Evolutionary conservation across 1,284 basidiomycete genomes (phyloP).

Genomic region (Cutaneotrichosporon cutaneum): DNA sequence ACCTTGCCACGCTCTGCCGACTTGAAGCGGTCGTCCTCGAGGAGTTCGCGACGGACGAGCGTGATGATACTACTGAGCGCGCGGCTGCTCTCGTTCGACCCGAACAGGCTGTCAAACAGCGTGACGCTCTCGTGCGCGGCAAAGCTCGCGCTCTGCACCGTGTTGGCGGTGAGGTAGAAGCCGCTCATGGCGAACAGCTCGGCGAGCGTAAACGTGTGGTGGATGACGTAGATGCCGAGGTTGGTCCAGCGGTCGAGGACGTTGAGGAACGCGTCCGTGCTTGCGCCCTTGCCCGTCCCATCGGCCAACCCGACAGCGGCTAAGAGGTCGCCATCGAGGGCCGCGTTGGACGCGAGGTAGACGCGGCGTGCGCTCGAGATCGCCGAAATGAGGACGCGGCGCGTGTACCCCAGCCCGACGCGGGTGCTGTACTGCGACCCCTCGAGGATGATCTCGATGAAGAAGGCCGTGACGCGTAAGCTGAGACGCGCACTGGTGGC

Average conservation of each 20-base stretch:
- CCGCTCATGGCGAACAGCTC: slow-evolving; percentile 58
- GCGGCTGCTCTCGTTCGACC: slow-evolving; percentile 57
- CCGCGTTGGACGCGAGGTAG: slow-evolving; percentile 44
- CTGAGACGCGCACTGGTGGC: slow-evolving; percentile 49
- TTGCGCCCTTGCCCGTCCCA: slow-evolving; percentile 9
- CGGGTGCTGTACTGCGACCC: slow-evolving; percentile 41
- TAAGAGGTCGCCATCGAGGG: slow-evolving; percentile 30
- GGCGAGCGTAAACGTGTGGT: slow-evolving; percentile 57
- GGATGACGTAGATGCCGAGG: slow-evolving; percentile 57
- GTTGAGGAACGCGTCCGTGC: slow-evolving; percentile 48
- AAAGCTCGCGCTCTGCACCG: slow-evolving; percentile 46
- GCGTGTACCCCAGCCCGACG: slow-evolving; percentile 47
- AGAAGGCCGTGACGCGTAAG: slow-evolving; percentile 49
- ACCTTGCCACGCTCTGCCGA: slow-evolving; percentile 43
- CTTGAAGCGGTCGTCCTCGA: slow-evolving; percentile 49
- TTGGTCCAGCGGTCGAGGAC: slow-evolving; percentile 58
- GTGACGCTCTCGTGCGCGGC: slow-evolving; percentile 57
- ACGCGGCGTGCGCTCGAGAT: slow-evolving; percentile 51
- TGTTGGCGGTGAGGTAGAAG: slow-evolving; percentile 54
- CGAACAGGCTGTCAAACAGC: slow-evolving; percentile 57
- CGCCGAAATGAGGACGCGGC: slow-evolving; percentile 51
- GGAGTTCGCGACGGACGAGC: slow-evolving; percentile 54
- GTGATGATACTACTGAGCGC: slow-evolving; percentile 56
- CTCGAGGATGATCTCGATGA: slow-evolving; percentile 54
- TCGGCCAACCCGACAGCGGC: slow-evolving; percentile 1